phyloP scores from a whole-genome alignment of 1,284 basidiomycete genomes.

The Hortiboletus rubellus region DNA sequence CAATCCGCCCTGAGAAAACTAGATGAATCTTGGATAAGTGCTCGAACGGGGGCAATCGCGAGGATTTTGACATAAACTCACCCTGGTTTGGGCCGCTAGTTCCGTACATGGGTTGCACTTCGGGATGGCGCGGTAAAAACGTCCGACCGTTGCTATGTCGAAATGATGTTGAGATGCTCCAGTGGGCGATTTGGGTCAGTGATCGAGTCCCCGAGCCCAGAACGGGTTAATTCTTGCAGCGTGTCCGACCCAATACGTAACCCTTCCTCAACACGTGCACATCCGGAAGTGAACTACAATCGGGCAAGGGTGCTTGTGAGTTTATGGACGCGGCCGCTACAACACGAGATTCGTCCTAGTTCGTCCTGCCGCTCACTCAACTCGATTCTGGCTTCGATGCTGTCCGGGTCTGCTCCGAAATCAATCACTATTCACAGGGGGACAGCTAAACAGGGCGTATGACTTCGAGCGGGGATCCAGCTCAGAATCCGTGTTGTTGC shows the following conservation, averaged over 20 bases:
- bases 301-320: conserved; percentile 15
- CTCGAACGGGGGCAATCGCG: conserved; percentile 10
- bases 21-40: conserved; percentile 21
- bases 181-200: conserved; percentile 26
- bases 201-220: conserved; percentile 31
- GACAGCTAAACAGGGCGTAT: conserved; percentile 1
- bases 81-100: conserved; percentile 15
- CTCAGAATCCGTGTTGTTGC: conserved; percentile 29
- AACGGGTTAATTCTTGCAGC: conserved; percentile 24
- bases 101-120: conserved; percentile 12
- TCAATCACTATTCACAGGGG: neutral
- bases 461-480: conserved; percentile 21
- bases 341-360: conserved; percentile 19
- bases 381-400: conserved; percentile 9
- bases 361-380: conserved; percentile 9
- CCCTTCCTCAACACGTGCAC: conserved; percentile 26
- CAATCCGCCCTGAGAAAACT: conserved; percentile 25
- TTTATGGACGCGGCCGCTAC: conserved; percentile 16
- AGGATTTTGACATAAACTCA: conserved; percentile 26
- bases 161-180: conserved; percentile 16
- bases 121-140: conserved; percentile 5
- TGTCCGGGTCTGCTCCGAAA: conserved; percentile 15
- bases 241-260: conserved; percentile 29
- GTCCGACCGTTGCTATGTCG: conserved; percentile 28
- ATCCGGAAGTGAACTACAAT: conserved; percentile 27